Evolutionary conservation across 1,139 yeast species (phyloP).

Genomic region (Pichia cactophila): DNA sequence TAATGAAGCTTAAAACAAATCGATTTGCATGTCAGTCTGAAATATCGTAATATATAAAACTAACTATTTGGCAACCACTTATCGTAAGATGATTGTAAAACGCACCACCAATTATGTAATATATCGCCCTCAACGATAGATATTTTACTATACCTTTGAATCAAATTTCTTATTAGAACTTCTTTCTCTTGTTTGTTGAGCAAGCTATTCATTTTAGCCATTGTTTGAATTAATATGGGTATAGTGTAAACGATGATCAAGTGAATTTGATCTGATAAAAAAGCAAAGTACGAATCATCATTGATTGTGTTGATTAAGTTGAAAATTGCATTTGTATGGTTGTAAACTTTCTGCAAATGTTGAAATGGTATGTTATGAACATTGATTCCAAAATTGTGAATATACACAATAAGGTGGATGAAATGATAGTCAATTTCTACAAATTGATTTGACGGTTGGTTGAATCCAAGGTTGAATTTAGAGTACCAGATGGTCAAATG

Average conservation of each 20-base stretch:
- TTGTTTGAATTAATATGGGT: constrained; percentile 34
- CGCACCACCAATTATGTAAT: constrained; percentile 11
- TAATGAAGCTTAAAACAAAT: constrained; percentile 20
- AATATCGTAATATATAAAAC: neutral
- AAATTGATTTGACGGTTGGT: constrained; percentile 70
- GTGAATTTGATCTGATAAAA: constrained; percentile 61
- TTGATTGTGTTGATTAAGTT: constrained; percentile 36
- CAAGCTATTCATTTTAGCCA: constrained; percentile 4
- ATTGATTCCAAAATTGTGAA: constrained; percentile 29
- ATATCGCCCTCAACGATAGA: constrained; percentile 11
- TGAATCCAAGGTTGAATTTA: constrained; percentile 65
- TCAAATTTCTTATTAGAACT: neutral
- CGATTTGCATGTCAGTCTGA: constrained; percentile 84
- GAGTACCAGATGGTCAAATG: constrained; percentile 51
- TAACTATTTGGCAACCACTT: neutral
- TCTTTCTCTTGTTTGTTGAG: neutral
- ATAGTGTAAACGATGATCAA: constrained; percentile 49
- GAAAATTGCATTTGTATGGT: constrained; percentile 4
- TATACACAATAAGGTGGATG: constrained; percentile 43
- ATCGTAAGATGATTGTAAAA: constrained; percentile 7
- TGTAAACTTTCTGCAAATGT: constrained; percentile 2
- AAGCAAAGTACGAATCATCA: constrained; percentile 59
- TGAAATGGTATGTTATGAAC: constrained; percentile 1
- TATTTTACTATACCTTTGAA: constrained; percentile 11
- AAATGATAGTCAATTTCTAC: constrained; percentile 70